A percentile compares a stretch with the other conserved stretches of the same genome.
These are phyloP conservation scores for Dorcoceras hygrometricum DNA, from an alignment of 257 asterid species.

Conservation along the genomic window DNA sequence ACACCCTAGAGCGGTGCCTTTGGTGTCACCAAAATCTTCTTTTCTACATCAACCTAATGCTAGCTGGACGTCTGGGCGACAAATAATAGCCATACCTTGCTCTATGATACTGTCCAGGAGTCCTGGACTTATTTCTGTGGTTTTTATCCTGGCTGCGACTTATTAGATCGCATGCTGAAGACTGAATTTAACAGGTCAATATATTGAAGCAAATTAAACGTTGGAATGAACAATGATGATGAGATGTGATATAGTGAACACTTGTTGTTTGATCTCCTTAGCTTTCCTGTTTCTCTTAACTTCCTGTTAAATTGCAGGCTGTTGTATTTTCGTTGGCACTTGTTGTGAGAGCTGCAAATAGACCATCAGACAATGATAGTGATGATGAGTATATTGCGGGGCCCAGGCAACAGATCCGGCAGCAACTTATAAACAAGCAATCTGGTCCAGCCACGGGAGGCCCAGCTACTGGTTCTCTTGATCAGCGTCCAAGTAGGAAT, in stretches of 20 bases:
- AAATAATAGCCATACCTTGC: too few relatives aligned
- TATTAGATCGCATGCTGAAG: not conserved
- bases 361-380: slow-evolving; percentile 89
- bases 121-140: not conserved
- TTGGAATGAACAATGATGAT: not conserved
- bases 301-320: slow-evolving; percentile 58
- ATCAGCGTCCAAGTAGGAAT: slow-evolving; percentile 83
- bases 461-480: slow-evolving; percentile 70
- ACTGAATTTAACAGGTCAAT: not conserved
- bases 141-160: not conserved
- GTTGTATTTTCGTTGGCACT: slow-evolving; percentile 83
- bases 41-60: not conserved
- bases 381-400: slow-evolving; percentile 84
- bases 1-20: not conserved
- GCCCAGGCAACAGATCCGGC: slow-evolving; percentile 85
- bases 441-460: slow-evolving; percentile 71
- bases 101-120: not conserved
- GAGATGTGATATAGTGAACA: not conserved
- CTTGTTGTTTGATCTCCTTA: slow-evolving; percentile 8
- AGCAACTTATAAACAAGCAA: slow-evolving; percentile 67
- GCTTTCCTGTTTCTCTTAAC: slow-evolving; percentile 5
- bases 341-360: slow-evolving; percentile 81
- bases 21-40: not conserved
- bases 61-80: too few relatives aligned
- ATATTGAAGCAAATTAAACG: not conserved